phyloP scores from a whole-genome alignment of 2,329 filamentous ascomycete species.

The Myriosclerotinia curreyana region DNA sequence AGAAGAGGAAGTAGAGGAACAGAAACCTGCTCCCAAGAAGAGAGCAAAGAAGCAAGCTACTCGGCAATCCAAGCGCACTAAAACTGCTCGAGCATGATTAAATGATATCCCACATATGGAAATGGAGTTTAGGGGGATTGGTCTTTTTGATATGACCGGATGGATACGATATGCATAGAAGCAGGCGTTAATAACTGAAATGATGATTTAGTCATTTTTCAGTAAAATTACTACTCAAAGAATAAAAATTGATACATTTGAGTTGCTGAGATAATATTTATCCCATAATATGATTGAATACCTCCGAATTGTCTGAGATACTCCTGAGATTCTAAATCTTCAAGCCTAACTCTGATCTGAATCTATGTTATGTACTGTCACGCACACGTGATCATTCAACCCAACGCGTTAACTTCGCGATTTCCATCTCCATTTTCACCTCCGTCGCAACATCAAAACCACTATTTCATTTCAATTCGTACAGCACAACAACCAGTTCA shows the following conservation, averaged over 20 bases:
- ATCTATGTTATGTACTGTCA: not conserved
- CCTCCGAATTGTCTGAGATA: not conserved
- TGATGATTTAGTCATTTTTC: not conserved
- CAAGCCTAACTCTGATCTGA: not conserved
- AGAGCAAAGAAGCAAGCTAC: not conserved
- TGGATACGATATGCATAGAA: slow-evolving; percentile 13
- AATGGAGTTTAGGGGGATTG: slow-evolving; percentile 15
- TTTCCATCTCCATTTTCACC: not conserved
- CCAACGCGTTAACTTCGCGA: slow-evolving; percentile 14
- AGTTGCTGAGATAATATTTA: not conserved
- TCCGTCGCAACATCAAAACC: not conserved
- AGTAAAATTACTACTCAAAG: not conserved
- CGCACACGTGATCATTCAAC: not conserved
- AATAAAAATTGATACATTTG: not conserved
- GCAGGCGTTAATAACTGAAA: slow-evolving; percentile 6
- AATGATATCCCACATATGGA: slow-evolving; percentile 1
- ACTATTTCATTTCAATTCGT: not conserved
- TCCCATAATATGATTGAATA: not conserved
- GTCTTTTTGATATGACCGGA: not conserved
- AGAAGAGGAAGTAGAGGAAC: slow-evolving; percentile 8
- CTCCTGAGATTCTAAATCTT: not conserved
- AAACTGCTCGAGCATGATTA: slow-evolving; percentile 1
- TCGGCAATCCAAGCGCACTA: slow-evolving; percentile 15
- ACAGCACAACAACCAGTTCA: not conserved
- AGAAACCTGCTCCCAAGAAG: slow-evolving; percentile 12